A percentile compares a stretch with the other conserved stretches of the same genome.
These are phyloP conservation scores for Aureobasidium subglaciale DNA, from an alignment of 2,329 filamentous ascomycete genomes.

Conservation along the genomic window DNA sequence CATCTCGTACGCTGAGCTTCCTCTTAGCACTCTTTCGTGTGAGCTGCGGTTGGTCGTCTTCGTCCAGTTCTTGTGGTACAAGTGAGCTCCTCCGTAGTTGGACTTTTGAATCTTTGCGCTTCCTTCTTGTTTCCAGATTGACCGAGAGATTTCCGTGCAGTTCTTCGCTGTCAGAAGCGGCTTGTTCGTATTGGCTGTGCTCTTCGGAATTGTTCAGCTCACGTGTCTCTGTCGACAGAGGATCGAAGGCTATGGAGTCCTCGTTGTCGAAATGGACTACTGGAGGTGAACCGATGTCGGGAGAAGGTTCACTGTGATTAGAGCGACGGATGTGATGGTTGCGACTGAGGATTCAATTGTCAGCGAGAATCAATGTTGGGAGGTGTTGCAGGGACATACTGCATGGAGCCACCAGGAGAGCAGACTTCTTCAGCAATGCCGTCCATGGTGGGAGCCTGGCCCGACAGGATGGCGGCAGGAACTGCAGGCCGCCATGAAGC, in stretches of 20 bases:
- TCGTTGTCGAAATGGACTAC: slow-evolving; percentile 46
- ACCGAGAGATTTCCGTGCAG: slow-evolving; percentile 34
- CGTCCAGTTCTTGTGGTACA: slow-evolving; percentile 32
- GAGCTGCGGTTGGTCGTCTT: slow-evolving; percentile 25
- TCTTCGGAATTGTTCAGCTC: neutral
- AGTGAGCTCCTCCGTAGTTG: slow-evolving; percentile 36
- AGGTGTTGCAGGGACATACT: neutral
- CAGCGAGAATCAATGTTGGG: slow-evolving; percentile 20
- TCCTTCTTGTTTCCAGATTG: slow-evolving; percentile 47
- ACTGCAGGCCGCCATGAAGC: slow-evolving; percentile 18
- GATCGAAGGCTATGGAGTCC: slow-evolving; percentile 41
- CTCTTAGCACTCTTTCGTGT: slow-evolving; percentile 48
- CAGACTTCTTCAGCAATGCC: slow-evolving; percentile 64
- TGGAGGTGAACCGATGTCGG: slow-evolving; percentile 58
- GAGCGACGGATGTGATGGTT: slow-evolving; percentile 45
- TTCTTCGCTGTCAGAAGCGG: slow-evolving; percentile 27
- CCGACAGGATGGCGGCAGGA: slow-evolving; percentile 37
- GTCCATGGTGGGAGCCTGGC: slow-evolving; percentile 41
- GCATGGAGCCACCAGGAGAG: slow-evolving; percentile 61
- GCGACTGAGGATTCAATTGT: slow-evolving; percentile 49
- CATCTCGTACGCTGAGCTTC: slow-evolving; percentile 49
- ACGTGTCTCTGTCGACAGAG: slow-evolving; percentile 15
- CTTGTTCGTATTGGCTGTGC: slow-evolving; percentile 18
- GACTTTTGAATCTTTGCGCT: slow-evolving; percentile 44
- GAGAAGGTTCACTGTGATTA: slow-evolving; percentile 53